A percentile compares a stretch with the other conserved stretches of the same genome.
Evolutionary conservation across 208 protist genomes (phyloP).

Genomic region (Leishmania amazonensis): DNA sequence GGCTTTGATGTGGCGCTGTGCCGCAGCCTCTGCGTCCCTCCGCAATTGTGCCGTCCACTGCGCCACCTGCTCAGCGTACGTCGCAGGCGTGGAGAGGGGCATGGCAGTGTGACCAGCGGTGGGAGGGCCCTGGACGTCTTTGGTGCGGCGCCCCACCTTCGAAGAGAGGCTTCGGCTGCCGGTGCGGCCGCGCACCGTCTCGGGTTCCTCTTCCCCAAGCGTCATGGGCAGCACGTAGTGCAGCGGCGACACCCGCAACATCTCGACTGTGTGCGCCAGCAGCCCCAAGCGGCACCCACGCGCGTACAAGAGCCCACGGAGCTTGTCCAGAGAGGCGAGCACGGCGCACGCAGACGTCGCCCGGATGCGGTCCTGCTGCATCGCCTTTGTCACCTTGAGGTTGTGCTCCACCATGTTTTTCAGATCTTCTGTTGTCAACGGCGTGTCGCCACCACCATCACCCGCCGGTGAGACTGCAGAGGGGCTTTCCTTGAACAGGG

Average conservation of each 20-base stretch:
- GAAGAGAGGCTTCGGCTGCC: conserved; percentile 8
- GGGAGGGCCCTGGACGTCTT: conserved; percentile 2
- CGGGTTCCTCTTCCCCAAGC: conserved; percentile 15
- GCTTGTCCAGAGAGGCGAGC: conserved; percentile 58
- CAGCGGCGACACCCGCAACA: conserved; percentile 59
- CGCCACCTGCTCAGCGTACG: conserved; percentile 43
- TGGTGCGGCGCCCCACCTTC: conserved; percentile 9
- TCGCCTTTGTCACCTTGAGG: conserved; percentile 29
- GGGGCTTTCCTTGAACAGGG: conserved; percentile 28
- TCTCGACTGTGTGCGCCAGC: conserved; percentile 63
- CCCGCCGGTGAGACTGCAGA: not conserved
- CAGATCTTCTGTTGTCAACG: conserved; percentile 28
- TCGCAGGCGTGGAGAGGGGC: conserved; percentile 40
- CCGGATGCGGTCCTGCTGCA: conserved; percentile 48
- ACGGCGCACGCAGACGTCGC: conserved; percentile 45
- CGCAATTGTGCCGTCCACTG: conserved; percentile 44
- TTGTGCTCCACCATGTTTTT: conserved; percentile 34
- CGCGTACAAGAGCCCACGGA: conserved; percentile 67
- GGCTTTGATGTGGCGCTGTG: conserved; percentile 48
- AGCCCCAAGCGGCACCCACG: conserved; percentile 63
- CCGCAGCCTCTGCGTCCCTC: conserved; percentile 28
- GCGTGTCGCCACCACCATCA: conserved; percentile 17
- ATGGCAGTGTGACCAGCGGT: conserved; percentile 21
- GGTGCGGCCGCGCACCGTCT: conserved; percentile 3
- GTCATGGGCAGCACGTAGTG: conserved; percentile 44